phyloP scores from a whole-genome alignment of 257 asterid genomes.

The Striga asiatica region DNA sequence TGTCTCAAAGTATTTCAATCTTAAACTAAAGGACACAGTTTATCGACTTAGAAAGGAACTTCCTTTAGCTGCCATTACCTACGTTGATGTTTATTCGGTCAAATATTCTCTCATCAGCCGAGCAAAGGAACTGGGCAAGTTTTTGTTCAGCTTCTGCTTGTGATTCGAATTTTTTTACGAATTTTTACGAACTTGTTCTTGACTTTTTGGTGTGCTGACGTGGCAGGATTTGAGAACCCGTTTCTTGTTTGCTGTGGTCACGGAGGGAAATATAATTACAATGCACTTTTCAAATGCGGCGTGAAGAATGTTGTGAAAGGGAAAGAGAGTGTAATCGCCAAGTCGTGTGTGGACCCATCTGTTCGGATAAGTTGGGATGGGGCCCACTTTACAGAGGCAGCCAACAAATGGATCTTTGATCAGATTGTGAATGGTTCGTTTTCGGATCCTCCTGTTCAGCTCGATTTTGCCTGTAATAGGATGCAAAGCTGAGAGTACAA shows the following conservation, averaged over 20 bases:
- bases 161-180: neutral
- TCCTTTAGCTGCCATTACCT: constrained; percentile 56
- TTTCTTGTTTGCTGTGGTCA: constrained; percentile 68
- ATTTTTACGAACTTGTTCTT: neutral
- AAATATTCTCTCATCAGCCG: constrained; percentile 48
- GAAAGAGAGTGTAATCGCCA: constrained; percentile 34
- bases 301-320: constrained; percentile 43
- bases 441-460: constrained; percentile 58
- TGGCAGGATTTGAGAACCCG: constrained; percentile 59
- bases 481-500: constrained; percentile 14
- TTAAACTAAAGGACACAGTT: constrained; percentile 28
- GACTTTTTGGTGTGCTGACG: neutral
- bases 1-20: constrained; percentile 60
- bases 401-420: constrained; percentile 59
- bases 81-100: constrained; percentile 48
- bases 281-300: constrained; percentile 47
- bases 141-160: neutral
- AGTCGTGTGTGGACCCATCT: constrained; percentile 51
- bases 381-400: constrained; percentile 69
- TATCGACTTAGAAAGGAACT: constrained; percentile 42
- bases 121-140: constrained; percentile 34
- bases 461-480: constrained; percentile 40
- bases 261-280: constrained; percentile 71
- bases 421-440: constrained; percentile 48
- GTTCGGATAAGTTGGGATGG: constrained; percentile 64